Conservation (phyloP, 179 eudicot species). For the Actinidia polygama region DNA sequence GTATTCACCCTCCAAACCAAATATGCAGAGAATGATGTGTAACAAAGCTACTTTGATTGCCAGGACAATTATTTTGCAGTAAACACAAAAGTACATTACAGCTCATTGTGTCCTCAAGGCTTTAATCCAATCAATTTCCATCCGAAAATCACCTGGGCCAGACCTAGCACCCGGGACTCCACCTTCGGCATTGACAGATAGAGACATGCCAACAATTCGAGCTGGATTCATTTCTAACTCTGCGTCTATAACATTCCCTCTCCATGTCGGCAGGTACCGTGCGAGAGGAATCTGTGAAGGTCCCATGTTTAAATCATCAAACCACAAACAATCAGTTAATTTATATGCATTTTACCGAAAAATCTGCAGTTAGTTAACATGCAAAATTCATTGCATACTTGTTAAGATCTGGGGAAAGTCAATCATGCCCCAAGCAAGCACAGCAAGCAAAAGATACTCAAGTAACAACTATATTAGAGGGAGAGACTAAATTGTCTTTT, state of each 20-base stretch:
- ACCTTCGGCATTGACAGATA: slow-evolving; percentile 91
- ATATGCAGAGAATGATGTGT: background rate
- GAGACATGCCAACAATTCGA: slow-evolving; percentile 87
- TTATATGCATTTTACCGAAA: background rate
- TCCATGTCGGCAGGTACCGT: slow-evolving; percentile 94
- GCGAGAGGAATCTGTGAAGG: slow-evolving; percentile 76
- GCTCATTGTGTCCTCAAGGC: slow-evolving; percentile 64
- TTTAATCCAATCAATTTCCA: slow-evolving; percentile 96
- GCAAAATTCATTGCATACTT: background rate
- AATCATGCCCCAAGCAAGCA: slow-evolving; percentile 1
- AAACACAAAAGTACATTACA: background rate
- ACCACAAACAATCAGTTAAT: slow-evolving; percentile 3
- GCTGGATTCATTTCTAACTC: slow-evolving; percentile 88
- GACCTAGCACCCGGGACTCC: slow-evolving; percentile 83
- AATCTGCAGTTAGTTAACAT: background rate
- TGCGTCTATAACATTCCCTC: slow-evolving; percentile 90
- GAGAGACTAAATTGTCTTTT: background rate
- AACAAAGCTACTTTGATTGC: background rate
- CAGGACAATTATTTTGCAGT: slow-evolving; percentile 11
- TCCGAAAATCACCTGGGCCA: slow-evolving; percentile 84
- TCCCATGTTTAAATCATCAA: background rate
- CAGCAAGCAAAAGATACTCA: background rate
- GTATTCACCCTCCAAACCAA: background rate
- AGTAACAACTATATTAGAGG: background rate
- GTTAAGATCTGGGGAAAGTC: background rate